These are phyloP conservation scores for Onygenales sp. DNA, from an alignment of 2,329 filamentous ascomycete species.

Conservation along the genomic window DNA sequence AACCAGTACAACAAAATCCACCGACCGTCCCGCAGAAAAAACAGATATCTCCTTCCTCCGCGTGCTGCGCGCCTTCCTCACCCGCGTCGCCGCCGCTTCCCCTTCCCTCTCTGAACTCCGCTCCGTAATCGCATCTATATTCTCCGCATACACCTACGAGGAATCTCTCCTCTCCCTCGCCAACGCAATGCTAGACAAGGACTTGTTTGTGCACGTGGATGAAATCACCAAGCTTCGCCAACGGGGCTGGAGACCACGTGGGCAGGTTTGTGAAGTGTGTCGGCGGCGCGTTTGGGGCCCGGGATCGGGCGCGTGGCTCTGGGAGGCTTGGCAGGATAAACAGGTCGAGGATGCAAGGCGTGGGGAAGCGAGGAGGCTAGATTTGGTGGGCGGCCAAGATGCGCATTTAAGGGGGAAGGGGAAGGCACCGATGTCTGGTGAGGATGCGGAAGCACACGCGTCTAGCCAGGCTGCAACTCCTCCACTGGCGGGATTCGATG, in stretches of 20 bases:
- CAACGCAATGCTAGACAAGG: conserved; percentile 77
- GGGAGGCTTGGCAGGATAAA: conserved; percentile 69
- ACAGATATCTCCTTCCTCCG: conserved; percentile 71
- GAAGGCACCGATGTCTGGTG: conserved; percentile 18
- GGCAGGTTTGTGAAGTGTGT: conserved; percentile 82
- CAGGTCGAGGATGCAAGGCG: conserved; percentile 25
- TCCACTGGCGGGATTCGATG: background rate
- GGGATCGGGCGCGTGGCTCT: conserved; percentile 66
- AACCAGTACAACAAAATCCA: conserved; percentile 41
- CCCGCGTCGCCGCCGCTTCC: conserved; percentile 68
- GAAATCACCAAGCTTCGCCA: conserved; percentile 66
- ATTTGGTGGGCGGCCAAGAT: conserved; percentile 18
- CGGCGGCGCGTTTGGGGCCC: conserved; percentile 79
- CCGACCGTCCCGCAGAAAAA: conserved; percentile 22
- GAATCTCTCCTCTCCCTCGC: conserved; percentile 78
- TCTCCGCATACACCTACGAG: conserved; percentile 92
- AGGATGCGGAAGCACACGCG: conserved; percentile 1
- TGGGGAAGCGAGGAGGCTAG: conserved; percentile 20
- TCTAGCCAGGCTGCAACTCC: background rate
- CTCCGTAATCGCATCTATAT: conserved; percentile 76
- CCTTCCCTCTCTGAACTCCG: conserved; percentile 82
- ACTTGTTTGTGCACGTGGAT: conserved; percentile 74
- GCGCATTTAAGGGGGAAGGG: conserved; percentile 26
- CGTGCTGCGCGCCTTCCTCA: conserved; percentile 79
- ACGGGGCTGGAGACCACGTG: conserved; percentile 78